Evolutionary conservation across 2,329 filamentous ascomycete genomes (phyloP).

Genomic region (Claviceps spartinae): DNA sequence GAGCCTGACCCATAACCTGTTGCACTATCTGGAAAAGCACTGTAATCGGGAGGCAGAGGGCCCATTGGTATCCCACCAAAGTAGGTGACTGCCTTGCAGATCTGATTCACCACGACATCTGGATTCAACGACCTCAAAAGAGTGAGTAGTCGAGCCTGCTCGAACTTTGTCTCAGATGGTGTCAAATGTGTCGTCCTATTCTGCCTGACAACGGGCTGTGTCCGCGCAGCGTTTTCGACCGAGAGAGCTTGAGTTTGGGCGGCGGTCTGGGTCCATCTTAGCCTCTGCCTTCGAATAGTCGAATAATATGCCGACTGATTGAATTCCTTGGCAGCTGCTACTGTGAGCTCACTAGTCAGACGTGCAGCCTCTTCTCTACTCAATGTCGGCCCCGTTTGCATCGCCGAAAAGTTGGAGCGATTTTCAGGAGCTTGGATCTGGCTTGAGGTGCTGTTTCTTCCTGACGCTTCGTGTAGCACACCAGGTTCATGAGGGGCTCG

Average conservation of each 20-base stretch:
- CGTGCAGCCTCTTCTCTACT: conserved; percentile 42
- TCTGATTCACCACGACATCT: conserved; percentile 43
- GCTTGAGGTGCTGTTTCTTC: conserved; percentile 44
- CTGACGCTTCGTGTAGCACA: conserved; percentile 16
- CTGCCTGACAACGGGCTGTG: neutral
- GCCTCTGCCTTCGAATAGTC: conserved; percentile 19
- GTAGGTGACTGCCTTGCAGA: conserved; percentile 49
- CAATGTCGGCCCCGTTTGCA: conserved; percentile 43
- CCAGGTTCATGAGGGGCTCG: neutral
- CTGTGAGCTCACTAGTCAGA: conserved; percentile 47
- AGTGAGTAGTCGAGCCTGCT: conserved; percentile 46
- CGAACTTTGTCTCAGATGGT: conserved; percentile 38
- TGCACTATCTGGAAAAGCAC: conserved; percentile 39
- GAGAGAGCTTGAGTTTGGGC: neutral
- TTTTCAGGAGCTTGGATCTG: conserved; percentile 44
- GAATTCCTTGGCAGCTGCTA: conserved; percentile 41
- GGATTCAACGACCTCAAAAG: conserved; percentile 43
- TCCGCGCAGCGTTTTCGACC: neutral
- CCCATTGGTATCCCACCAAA: conserved; percentile 47
- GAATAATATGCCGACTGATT: conserved; percentile 40
- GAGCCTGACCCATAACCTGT: conserved; percentile 43
- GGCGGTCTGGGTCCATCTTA: neutral
- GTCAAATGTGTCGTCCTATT: conserved; percentile 7
- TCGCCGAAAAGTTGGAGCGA: conserved; percentile 48
- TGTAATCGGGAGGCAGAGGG: conserved; percentile 35